Percentiles rank a stretch among this genome's conserved stretches.
Evolutionary conservation across 306 rosid species (phyloP).

Genomic region (Crotalaria pallida): DNA sequence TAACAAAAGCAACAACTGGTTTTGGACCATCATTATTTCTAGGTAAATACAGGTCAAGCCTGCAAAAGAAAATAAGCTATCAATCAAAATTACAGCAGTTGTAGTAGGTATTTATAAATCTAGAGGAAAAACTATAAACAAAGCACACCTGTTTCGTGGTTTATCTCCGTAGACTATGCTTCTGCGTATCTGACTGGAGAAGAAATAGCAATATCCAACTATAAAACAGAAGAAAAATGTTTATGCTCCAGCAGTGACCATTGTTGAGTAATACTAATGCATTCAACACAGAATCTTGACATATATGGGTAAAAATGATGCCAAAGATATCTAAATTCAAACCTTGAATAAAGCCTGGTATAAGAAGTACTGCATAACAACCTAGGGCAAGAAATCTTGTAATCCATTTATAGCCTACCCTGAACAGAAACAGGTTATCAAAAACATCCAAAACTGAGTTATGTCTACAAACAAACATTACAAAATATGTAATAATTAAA

Average conservation of each 20-base stretch:
- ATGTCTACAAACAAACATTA: slow-evolving; percentile 17
- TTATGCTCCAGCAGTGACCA: slow-evolving; percentile 15
- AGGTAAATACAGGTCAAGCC: slow-evolving; percentile 88
- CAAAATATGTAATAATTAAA: not conserved
- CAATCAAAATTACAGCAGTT: slow-evolving; percentile 21
- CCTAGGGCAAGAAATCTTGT: slow-evolving; percentile 67
- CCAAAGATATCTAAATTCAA: slow-evolving; percentile 12
- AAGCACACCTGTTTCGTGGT: slow-evolving; percentile 73
- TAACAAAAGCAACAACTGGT: slow-evolving; percentile 86
- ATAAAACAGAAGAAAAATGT: slow-evolving; percentile 30
- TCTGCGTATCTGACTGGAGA: slow-evolving; percentile 70
- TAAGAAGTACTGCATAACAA: slow-evolving; percentile 57
- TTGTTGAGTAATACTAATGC: not conserved
- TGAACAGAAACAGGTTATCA: slow-evolving; percentile 60
- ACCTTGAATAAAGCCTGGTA: slow-evolving; percentile 92
- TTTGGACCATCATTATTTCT: slow-evolving; percentile 52
- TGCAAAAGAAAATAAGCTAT: slow-evolving; percentile 32
- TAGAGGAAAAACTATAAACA: not conserved
- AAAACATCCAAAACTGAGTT: slow-evolving; percentile 19
- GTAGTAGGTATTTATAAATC: not conserved
- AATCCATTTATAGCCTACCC: slow-evolving; percentile 93
- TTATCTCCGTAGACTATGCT: slow-evolving; percentile 82
- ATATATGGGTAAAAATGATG: not conserved
- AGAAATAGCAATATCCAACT: slow-evolving; percentile 83
- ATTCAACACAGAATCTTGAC: slow-evolving; percentile 8